Percentiles rank a stretch among this genome's conserved stretches.
Evolutionary conservation across 164 flowering plant genomes (phyloP).

Genomic region (Vitis vinifera): DNA sequence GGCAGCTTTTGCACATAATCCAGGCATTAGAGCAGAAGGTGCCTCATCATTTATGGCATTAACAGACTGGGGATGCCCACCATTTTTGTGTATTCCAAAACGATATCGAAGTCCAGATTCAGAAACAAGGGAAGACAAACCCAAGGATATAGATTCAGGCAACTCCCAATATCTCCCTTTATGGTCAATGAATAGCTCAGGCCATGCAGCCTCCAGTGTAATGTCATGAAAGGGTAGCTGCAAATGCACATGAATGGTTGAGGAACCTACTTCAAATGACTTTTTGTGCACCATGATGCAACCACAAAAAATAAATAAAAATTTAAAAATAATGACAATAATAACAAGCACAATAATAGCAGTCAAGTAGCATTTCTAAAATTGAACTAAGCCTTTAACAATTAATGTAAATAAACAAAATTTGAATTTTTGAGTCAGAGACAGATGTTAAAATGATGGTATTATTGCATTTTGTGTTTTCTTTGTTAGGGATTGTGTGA

Average conservation of each 20-base stretch:
- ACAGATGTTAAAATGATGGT: no score
- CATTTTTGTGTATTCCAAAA: slow-evolving; percentile 68
- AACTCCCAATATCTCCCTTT: slow-evolving; percentile 86
- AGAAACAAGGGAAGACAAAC: slow-evolving; percentile 59
- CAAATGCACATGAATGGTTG: slow-evolving; percentile 16
- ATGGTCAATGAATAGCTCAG: slow-evolving; percentile 73
- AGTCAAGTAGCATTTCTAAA: no score
- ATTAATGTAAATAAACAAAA: no score
- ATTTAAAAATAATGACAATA: no score
- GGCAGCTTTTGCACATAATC: slow-evolving; percentile 78
- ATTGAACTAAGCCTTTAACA: no score
- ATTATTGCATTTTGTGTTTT: no score
- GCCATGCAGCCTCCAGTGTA: slow-evolving; percentile 87
- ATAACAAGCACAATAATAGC: no score
- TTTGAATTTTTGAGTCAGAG: no score
- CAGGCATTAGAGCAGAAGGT: slow-evolving; percentile 75
- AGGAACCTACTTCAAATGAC: no score
- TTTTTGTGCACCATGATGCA: no score
- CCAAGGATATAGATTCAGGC: slow-evolving; percentile 72
- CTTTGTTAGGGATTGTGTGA: no score
- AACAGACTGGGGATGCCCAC: slow-evolving; percentile 54
- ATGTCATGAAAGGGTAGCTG: slow-evolving; percentile 86
- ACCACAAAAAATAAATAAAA: no score
- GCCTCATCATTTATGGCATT: slow-evolving; percentile 31
- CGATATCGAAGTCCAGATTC: slow-evolving; percentile 73